These are phyloP conservation scores for Lodderomyces oxycetoniae DNA, from an alignment of 1,139 yeast genomes.

Conservation along the genomic window DNA sequence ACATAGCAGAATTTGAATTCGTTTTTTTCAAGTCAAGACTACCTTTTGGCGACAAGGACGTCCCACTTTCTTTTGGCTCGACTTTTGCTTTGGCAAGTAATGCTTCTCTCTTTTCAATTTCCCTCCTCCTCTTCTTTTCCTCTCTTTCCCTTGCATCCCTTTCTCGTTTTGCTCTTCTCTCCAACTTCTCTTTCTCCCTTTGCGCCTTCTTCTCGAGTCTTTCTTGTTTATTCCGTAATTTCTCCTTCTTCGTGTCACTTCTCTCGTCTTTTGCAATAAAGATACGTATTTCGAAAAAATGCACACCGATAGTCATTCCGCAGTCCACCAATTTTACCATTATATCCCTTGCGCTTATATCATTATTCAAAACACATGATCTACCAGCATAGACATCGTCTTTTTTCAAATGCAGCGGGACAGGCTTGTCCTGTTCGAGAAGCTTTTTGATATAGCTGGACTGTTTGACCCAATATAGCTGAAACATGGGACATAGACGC, in stretches of 20 bases:
- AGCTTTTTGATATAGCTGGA: constrained; percentile 42
- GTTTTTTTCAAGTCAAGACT: neutral
- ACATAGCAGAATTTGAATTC: neutral
- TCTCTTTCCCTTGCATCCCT: constrained; percentile 7
- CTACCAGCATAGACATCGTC: constrained; percentile 24
- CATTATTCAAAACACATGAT: constrained; percentile 41
- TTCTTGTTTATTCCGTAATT: constrained; percentile 30
- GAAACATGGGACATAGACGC: constrained; percentile 65
- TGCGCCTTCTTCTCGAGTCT: constrained; percentile 16
- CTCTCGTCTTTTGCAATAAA: constrained; percentile 78
- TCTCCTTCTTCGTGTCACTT: constrained; percentile 32
- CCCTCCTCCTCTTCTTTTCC: constrained; percentile 11
- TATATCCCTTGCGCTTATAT: constrained; percentile 67
- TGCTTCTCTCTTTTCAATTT: constrained; percentile 5
- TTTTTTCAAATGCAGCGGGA: constrained; percentile 23
- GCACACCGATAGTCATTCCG: constrained; percentile 73
- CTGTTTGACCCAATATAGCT: constrained; percentile 73
- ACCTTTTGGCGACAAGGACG: neutral
- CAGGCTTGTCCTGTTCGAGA: constrained; percentile 31
- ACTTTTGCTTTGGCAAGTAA: neutral
- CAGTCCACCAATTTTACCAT: constrained; percentile 89
- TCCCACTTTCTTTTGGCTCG: neutral
- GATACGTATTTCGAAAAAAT: constrained; percentile 66
- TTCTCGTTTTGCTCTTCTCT: constrained; percentile 5
- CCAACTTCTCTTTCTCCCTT: constrained; percentile 9